A percentile compares a stretch with the other conserved stretches of the same genome.
Evolutionary conservation across 108 stramenopile species (phyloP).

Genomic region (Schizochytrium sp.): DNA sequence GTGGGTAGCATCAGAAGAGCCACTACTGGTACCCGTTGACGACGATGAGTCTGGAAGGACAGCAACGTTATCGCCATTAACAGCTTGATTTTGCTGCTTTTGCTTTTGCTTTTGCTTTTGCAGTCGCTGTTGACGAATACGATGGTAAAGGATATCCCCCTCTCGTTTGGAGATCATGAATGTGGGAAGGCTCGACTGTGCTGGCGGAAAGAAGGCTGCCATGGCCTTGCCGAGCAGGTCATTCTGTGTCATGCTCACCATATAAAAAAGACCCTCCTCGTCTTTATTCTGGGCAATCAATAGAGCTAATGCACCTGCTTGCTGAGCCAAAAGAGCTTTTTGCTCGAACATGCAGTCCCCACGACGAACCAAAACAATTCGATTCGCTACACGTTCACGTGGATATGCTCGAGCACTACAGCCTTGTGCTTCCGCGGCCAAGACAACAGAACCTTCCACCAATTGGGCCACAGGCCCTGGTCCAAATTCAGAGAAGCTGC

Average conservation of each 20-base stretch:
- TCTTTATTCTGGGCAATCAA: conserved; percentile 61
- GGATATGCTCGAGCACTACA: background rate
- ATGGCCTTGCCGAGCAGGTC: conserved; percentile 4
- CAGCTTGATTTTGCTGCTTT: background rate
- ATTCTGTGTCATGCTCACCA: conserved; percentile 53
- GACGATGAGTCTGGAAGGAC: background rate
- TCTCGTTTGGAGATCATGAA: conserved; percentile 15
- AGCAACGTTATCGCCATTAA: background rate
- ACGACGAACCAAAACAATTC: conserved; percentile 58
- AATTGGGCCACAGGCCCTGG: background rate
- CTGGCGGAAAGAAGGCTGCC: background rate
- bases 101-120: background rate
- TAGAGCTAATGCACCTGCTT: conserved; percentile 62
- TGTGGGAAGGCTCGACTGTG: background rate
- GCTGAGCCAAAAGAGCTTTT: conserved; percentile 57
- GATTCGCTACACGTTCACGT: background rate
- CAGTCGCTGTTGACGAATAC: background rate
- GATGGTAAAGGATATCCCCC: background rate
- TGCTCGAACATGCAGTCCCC: conserved; percentile 68
- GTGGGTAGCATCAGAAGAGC: too few species aligned
- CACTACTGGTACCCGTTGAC: too few species aligned
- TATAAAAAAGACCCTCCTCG: conserved; percentile 24
- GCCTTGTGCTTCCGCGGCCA: conserved; percentile 3
- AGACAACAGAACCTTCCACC: background rate
- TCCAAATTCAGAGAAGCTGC: conserved; percentile 15